phyloP scores from a whole-genome alignment of 1,284 basidiomycete species.

The Spongispora temasekensis region DNA sequence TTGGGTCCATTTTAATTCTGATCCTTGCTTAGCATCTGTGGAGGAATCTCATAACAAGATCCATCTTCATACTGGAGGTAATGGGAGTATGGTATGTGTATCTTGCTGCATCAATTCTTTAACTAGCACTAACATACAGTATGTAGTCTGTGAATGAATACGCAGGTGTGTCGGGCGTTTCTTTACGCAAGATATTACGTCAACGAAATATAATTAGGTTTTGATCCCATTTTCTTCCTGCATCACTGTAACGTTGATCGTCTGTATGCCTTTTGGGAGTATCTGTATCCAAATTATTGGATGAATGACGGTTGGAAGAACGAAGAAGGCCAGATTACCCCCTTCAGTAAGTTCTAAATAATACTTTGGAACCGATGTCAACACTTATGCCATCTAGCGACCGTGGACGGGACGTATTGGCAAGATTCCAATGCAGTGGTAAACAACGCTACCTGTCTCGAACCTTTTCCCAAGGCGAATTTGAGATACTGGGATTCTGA shows the following conservation, averaged over 20 bases:
- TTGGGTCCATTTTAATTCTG: background rate
- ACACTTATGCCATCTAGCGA: slow-evolving; percentile 5
- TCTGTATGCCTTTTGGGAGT: slow-evolving; percentile 22
- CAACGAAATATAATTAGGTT: background rate
- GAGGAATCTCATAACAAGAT: slow-evolving; percentile 19
- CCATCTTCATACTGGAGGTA: slow-evolving; percentile 16
- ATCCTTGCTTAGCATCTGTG: slow-evolving; percentile 10
- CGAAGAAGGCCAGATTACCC: background rate
- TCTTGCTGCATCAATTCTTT: no score
- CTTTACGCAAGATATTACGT: background rate
- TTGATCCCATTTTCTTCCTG: slow-evolving; percentile 19
- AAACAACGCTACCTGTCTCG: slow-evolving; percentile 3
- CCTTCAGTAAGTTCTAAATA: slow-evolving; percentile 8
- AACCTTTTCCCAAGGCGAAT: slow-evolving; percentile 10
- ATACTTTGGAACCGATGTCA: no score
- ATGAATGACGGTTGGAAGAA: slow-evolving; percentile 15
- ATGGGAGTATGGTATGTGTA: slow-evolving; percentile 16
- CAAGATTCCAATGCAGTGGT: background rate
- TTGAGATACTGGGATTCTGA: slow-evolving; percentile 16
- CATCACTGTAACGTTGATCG: slow-evolving; percentile 23
- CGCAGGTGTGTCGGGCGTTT: slow-evolving; percentile 5
- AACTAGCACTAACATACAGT: no score
- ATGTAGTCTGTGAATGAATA: slow-evolving; percentile 17
- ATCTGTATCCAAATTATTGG: slow-evolving; percentile 20
- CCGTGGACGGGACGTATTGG: background rate